phyloP scores from a whole-genome alignment of 345 rosid species.

The Salix arbutifolia region DNA sequence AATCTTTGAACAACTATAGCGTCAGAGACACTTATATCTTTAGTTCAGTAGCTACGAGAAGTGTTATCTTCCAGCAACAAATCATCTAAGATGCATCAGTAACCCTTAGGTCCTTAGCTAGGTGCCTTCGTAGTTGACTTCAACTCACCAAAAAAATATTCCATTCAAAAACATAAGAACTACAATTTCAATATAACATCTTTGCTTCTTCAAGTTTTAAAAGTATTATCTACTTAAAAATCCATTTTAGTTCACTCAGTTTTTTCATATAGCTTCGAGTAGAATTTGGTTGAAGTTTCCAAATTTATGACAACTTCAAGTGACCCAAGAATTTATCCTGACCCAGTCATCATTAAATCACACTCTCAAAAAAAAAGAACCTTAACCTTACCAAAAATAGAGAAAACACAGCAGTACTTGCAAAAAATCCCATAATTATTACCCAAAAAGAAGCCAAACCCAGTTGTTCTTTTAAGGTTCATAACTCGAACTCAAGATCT shows the following conservation, averaged over 20 bases:
- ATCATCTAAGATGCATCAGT: neutral
- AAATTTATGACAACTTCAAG: neutral
- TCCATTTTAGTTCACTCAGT: neutral
- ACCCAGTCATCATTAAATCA: neutral
- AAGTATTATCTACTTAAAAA: neutral
- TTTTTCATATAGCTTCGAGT: neutral
- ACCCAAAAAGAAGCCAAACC: neutral
- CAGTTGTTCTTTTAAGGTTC: neutral
- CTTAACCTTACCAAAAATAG: conserved; percentile 4
- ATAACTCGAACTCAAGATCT: neutral
- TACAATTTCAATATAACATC: neutral
- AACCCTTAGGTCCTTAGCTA: neutral
- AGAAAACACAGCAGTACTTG: neutral
- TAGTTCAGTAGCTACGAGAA: neutral
- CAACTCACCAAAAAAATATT: neutral
- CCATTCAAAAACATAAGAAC: neutral
- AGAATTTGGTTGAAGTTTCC: neutral
- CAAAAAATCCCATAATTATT: neutral
- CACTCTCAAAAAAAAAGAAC: neutral
- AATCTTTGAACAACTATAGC: neutral
- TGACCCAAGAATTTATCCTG: neutral
- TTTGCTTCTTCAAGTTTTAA: neutral
- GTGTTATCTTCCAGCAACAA: neutral
- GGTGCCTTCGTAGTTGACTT: neutral
- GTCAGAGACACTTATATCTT: neutral